These are phyloP conservation scores for Aquilaria sinensis DNA, from an alignment of 345 rosid species.

Conservation along the genomic window DNA sequence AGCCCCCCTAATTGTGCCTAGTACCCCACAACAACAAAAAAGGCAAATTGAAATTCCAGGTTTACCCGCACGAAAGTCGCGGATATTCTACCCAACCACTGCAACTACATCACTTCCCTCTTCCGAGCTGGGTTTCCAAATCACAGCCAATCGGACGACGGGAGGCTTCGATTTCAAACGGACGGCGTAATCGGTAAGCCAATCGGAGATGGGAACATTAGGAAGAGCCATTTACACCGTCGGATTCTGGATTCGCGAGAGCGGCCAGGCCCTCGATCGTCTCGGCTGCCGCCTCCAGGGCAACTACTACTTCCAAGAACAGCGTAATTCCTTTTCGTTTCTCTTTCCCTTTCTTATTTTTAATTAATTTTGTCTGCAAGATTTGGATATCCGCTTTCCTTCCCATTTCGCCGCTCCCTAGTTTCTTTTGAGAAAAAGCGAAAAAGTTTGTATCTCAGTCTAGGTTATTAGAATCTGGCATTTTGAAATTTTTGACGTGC, in stretches of 20 bases:
- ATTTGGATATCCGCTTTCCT: no score
- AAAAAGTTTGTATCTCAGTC: no score
- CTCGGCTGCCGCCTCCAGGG: constrained; percentile 95
- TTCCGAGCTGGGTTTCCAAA: constrained; percentile 1
- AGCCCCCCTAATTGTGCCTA: no score
- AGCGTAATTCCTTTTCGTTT: constrained; percentile 38
- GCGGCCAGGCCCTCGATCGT: constrained; percentile 91
- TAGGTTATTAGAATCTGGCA: no score
- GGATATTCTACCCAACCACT: constrained; percentile 21
- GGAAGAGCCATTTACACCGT: constrained; percentile 83
- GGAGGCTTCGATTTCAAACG: not conserved
- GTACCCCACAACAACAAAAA: no score
- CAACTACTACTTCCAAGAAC: constrained; percentile 70
- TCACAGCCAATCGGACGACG: not conserved
- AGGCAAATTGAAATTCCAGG: constrained; percentile 5
- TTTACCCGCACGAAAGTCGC: constrained; percentile 10
- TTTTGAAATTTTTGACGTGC: no score
- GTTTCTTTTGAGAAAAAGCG: no score
- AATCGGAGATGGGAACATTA: constrained; percentile 65
- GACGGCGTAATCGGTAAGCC: constrained; percentile 6
- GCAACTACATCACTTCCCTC: constrained; percentile 3
- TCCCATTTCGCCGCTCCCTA: no score
- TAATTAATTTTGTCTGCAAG: not conserved
- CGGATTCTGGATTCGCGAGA: constrained; percentile 96
- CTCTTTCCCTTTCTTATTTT: constrained; percentile 1